Base-by-base conservation (phyloP, 768 basidiomycete genomes). In the Kwoniella dendrophila region DNA sequence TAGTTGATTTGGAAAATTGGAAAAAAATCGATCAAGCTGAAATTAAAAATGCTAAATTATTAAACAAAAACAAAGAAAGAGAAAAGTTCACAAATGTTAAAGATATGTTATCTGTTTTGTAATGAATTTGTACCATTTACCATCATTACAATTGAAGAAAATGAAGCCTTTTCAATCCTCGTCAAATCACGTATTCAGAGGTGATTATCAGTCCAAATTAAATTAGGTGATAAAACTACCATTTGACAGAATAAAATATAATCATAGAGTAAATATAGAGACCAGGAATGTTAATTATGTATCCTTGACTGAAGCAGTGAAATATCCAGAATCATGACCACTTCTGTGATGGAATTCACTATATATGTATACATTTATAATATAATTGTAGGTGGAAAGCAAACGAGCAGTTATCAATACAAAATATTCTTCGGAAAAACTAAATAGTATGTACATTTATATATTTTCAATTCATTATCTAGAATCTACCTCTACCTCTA, bases 1-100 rank as follows among this genome's bases (percentile, higher is more conserved):
- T 92, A 2, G 84, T 86, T 1, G 81, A 83, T 48, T 90, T 92
- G 73, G 77, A 79, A 27, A 86, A 88, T 62, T 97, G 93, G 94
- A 85, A 85, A 78, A 75, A 64, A 70, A 82, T 95, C 3, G 86
- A 93, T 72, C 81, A 76, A 29, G 89, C 88, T 73, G 95, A 96
- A 80, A 72, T 83, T 44, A 60, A 62, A 10, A 45, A 60, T n/a
- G 69, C 62, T 14, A 63, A 48, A 36, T 81, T 82, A 55, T 79
- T 84, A 48, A 92, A 90, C 0, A 78, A 80, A 18, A 78, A 79
- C 11, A 82, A 81, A 68, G 62, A 74, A 65, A 66, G 81, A 61
- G 82, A 81, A 62, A 82, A 82, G 77, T 77, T 82, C 38, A 72
- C 71, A 30, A 68, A 56, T 26, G 80, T 81, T 0, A 61, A 73